Conservation (phyloP, 345 rosid species). For the Erysimum cheiranthoides region DNA sequence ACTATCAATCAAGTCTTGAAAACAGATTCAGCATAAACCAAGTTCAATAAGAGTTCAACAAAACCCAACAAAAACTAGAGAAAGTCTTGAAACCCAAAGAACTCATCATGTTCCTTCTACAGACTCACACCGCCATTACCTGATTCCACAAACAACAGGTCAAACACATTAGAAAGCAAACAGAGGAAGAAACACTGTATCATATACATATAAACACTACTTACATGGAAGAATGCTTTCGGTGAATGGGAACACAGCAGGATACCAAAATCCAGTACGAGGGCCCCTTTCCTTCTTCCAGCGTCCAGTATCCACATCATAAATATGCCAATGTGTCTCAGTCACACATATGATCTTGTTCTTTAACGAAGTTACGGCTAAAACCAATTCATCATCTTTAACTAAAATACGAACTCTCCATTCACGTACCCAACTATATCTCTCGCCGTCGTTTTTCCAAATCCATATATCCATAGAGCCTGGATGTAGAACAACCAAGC, state of each 20-base stretch:
- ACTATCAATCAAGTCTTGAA: conserved; percentile 1
- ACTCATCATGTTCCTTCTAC: not conserved
- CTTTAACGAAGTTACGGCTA: conserved; percentile 10
- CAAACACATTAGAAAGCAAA: conserved; percentile 9
- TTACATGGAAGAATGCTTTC: conserved; percentile 49
- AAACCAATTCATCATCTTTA: conserved; percentile 6
- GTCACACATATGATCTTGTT: conserved; percentile 38
- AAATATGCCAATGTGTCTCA: conserved; percentile 19
- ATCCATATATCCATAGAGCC: conserved; percentile 38
- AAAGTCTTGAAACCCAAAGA: not conserved
- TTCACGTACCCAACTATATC: conserved; percentile 30
- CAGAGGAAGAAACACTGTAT: not conserved
- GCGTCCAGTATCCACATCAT: conserved; percentile 12
- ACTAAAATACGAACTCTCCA: not conserved
- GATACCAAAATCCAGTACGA: not conserved
- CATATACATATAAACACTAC: conserved; percentile 14
- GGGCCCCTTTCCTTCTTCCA: not conserved
- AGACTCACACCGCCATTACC: conserved; percentile 27
- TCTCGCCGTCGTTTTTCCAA: conserved; percentile 7
- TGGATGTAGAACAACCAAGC: conserved; percentile 29
- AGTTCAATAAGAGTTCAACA: not conserved
- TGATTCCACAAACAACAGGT: conserved; percentile 14
- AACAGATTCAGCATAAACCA: conserved; percentile 11
- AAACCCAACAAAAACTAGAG: not conserved
- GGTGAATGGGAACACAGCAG: conserved; percentile 35